Evolutionary conservation across 2,329 filamentous ascomycete genomes (phyloP), one percentile per base, ranked within the genome.

Genomic region (Colletotrichum eleusines): DNA sequence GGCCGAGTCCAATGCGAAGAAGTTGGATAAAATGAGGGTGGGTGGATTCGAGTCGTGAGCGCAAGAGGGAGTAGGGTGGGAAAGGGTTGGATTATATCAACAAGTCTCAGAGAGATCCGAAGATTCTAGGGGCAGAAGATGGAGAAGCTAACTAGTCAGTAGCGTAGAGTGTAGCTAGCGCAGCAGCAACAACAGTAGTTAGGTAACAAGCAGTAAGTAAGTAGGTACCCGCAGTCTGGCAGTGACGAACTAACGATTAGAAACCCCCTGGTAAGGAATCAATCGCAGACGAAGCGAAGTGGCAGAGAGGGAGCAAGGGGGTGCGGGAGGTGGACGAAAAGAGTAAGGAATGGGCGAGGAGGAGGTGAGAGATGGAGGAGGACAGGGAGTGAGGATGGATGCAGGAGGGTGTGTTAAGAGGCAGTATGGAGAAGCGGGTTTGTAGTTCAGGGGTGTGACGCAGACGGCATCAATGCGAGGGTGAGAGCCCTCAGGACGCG

Each of bases 391-490:
- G 48, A 57, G 42, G 20, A 44, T 53, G 59, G 26, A 48, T 44
- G 38, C 38, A 40, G 38, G 38, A 12, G 18, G 63, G 48, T 42
- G 61, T 40, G 50, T 53, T 57, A 35, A 64, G 51, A 35, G 35
- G 62, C 48, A 58, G 46, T 40, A 53, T 65, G 61, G 55, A 60
- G 60, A 70, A 70, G 60, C 46, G 66, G 54, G 55, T 54, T 69
- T 16, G 35, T 40, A 26, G 33, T 38, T 50, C 59, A 59, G 40
- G 69, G 59, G 66, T 55, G 53, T 69, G 55, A 72, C 66, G 60
- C 69, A 72, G 46, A 58, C 31, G 54, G 48, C 53, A 72, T 72
- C 69, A 72, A 72, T 72, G 69, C 69, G 66, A 72, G 28, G 18
- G 42, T n/a, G 42, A 35, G 35, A 20, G 33, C 11, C 28, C 35